Conservation (phyloP, 2,329 filamentous ascomycete genomes). For the Colletotrichum sp. region DNA sequence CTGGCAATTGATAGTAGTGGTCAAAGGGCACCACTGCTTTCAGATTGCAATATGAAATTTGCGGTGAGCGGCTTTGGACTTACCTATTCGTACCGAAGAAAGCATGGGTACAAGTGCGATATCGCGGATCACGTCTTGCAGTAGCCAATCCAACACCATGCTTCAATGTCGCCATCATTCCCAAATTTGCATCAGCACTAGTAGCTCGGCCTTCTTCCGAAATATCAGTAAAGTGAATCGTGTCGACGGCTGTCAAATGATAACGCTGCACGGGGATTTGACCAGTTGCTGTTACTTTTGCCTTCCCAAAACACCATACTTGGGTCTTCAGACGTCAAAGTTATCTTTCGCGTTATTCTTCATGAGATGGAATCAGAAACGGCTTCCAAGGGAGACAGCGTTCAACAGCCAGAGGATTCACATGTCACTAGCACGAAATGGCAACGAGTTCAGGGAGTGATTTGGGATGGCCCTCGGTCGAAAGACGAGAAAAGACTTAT, state of each 20-base stretch:
- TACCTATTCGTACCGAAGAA: not conserved
- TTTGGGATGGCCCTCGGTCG: not conserved
- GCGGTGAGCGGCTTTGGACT: not conserved
- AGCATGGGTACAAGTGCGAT: not conserved
- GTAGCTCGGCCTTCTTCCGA: not conserved
- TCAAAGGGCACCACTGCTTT: not conserved
- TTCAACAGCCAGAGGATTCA: not conserved
- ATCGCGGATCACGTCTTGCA: not conserved
- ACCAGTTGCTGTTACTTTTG: not conserved
- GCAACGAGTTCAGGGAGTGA: not conserved
- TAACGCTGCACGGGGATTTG: not conserved
- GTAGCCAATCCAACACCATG: not conserved
- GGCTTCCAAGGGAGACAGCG: not conserved
- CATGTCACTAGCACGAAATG: not conserved
- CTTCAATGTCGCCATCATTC: not conserved
- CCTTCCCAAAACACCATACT: not conserved
- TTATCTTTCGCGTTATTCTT: accelerated
- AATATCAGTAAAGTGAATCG: accelerated
- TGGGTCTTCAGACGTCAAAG: not conserved
- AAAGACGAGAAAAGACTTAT: not conserved
- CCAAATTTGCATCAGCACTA: not conserved
- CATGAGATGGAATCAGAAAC: not conserved
- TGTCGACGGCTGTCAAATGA: not conserved
- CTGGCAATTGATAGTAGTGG: not conserved
- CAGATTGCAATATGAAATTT: not conserved